These are phyloP conservation scores for Tuber melanosporum DNA, from an alignment of 495 filamentous ascomycete genomes.

Conservation along the genomic window DNA sequence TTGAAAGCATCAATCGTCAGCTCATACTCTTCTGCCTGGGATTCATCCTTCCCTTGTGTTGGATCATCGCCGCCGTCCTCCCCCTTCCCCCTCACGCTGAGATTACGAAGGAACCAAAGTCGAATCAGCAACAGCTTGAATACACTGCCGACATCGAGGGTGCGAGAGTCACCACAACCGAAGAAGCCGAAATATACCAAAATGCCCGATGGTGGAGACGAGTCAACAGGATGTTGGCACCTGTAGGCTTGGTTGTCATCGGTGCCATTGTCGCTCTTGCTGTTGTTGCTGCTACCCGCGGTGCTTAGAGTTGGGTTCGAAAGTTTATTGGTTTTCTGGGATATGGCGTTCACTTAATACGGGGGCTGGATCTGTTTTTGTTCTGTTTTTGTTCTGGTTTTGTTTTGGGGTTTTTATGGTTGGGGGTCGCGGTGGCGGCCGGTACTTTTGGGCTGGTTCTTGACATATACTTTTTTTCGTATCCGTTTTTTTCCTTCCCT, in stretches of 20 bases:
- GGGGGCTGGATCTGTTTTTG: neutral
- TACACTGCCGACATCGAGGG: constrained; percentile 47
- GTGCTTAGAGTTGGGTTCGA: constrained; percentile 10
- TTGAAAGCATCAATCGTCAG: constrained; percentile 49
- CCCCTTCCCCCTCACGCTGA: constrained; percentile 58
- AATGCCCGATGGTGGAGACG: constrained; percentile 91
- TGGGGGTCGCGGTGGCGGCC: constrained; percentile 5
- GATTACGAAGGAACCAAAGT: constrained; percentile 36
- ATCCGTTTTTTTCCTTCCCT: neutral
- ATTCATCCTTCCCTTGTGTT: constrained; percentile 79
- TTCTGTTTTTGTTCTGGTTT: neutral
- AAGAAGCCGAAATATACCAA: constrained; percentile 62
- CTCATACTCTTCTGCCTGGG: constrained; percentile 81
- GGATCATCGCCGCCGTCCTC: constrained; percentile 79
- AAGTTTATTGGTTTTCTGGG: neutral
- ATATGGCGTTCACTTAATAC: neutral
- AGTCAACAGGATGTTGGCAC: constrained; percentile 79
- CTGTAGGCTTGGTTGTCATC: constrained; percentile 70
- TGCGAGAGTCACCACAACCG: constrained; percentile 45
- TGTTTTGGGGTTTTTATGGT: neutral
- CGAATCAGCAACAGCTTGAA: constrained; percentile 30
- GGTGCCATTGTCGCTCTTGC: constrained; percentile 55
- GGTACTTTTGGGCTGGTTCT: constrained; percentile 14
- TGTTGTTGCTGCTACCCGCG: constrained; percentile 26
- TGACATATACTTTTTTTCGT: neutral